Evolutionary conservation across 768 basidiomycete genomes (phyloP).

Genomic region (Lentinula edodes): DNA sequence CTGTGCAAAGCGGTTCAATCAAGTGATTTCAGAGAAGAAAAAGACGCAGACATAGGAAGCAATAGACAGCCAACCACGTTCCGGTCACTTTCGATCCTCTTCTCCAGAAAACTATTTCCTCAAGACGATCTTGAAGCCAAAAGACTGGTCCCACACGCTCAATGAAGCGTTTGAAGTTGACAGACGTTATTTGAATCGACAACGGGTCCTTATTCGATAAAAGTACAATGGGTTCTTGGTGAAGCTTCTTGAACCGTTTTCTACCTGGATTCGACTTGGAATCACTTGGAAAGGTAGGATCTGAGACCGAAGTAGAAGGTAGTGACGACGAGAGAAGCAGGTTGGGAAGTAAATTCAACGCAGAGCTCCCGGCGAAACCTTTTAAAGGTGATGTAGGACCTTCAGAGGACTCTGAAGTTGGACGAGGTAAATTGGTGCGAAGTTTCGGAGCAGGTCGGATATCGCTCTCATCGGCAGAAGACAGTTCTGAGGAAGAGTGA

Average conservation of each 20-base stretch:
- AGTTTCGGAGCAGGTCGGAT: slow-evolving; percentile 37
- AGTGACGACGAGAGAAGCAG: slow-evolving; percentile 28
- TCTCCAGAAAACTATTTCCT: slow-evolving; percentile 83
- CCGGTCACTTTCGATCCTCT: slow-evolving; percentile 66
- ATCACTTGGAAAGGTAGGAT: slow-evolving; percentile 13
- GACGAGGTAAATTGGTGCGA: slow-evolving; percentile 36
- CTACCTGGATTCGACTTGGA: slow-evolving; percentile 15
- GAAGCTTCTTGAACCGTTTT: slow-evolving; percentile 1
- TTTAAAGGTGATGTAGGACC: slow-evolving; percentile 17
- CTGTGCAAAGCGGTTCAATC: slow-evolving; percentile 28
- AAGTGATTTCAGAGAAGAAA: neutral
- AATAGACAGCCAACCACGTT: slow-evolving; percentile 72
- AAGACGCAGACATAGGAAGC: slow-evolving; percentile 65
- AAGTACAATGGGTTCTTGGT: slow-evolving; percentile 26
- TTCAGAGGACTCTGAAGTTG: slow-evolving; percentile 22
- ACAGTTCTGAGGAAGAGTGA: neutral
- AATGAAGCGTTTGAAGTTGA: slow-evolving; percentile 80
- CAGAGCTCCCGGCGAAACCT: slow-evolving; percentile 17
- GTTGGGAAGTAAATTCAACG: slow-evolving; percentile 33
- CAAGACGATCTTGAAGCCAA: slow-evolving; percentile 85
- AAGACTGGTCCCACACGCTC: slow-evolving; percentile 73
- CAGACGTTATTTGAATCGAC: slow-evolving; percentile 70
- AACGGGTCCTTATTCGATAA: slow-evolving; percentile 63
- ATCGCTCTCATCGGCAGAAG: slow-evolving; percentile 15
- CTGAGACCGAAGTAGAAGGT: slow-evolving; percentile 10